Conservation (phyloP, 2,329 filamentous ascomycete species). For the Phyllosticta citribraziliensis region DNA sequence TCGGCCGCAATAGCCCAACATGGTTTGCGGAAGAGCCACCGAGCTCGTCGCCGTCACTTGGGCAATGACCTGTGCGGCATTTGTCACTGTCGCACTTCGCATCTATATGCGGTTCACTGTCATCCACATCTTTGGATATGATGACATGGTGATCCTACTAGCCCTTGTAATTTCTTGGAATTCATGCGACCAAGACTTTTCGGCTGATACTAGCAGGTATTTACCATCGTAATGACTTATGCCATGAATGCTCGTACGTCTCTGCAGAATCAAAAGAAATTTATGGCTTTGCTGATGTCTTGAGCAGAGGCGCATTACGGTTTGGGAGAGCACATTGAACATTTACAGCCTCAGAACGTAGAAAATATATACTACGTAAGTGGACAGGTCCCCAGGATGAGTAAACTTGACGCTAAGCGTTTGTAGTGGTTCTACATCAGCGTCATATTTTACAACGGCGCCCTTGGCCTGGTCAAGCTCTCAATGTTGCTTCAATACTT, state of each 20-base stretch:
- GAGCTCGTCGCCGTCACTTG: too few species aligned
- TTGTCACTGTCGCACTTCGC: too few species aligned
- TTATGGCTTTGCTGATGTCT: neutral
- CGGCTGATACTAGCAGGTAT: neutral
- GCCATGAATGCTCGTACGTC: conserved; percentile 1
- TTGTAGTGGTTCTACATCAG: conserved; percentile 19
- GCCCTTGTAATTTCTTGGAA: too few species aligned
- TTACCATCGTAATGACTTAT: neutral
- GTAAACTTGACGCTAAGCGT: neutral
- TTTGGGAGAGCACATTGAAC: conserved; percentile 1
- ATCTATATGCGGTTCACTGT: too few species aligned
- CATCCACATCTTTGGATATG: too few species aligned
- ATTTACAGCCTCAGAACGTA: neutral
- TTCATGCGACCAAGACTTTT: too few species aligned
- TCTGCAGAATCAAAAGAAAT: too few species aligned
- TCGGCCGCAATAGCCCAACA: too few species aligned
- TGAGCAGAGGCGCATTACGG: conserved; percentile 1
- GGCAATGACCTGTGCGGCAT: too few species aligned
- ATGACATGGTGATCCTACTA: too few species aligned
- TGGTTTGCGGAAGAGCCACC: too few species aligned
- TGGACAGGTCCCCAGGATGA: neutral
- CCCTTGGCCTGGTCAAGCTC: conserved; percentile 23
- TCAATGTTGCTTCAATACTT: conserved; percentile 26
- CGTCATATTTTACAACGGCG: conserved; percentile 24
- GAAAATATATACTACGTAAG: neutral